A percentile compares a stretch with the other conserved stretches of the same genome.
These are phyloP conservation scores for Chondrus crispus DNA, from an alignment of 23 red algal genomes.

Conservation along the genomic window DNA sequence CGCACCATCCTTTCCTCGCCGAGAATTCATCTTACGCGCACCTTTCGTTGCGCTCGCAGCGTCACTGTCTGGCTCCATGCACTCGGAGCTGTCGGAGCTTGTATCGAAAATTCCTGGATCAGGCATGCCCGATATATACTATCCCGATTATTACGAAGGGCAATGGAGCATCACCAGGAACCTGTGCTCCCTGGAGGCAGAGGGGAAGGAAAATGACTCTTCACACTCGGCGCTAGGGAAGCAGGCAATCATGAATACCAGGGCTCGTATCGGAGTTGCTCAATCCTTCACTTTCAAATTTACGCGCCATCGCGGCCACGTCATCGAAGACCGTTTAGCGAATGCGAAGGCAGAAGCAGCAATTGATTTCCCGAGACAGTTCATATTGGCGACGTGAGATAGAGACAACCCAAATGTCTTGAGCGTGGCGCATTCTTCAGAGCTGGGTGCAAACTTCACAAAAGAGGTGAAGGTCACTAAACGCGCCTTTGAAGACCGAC, in stretches of 20 bases:
- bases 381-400: not conserved
- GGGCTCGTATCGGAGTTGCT: constrained; percentile 25
- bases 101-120: constrained; percentile 65
- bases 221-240: constrained; percentile 7
- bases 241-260: not conserved
- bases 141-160: constrained; percentile 45
- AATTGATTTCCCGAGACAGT: not conserved
- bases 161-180: constrained; percentile 45
- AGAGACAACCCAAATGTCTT: constrained; percentile 53
- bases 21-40: not conserved
- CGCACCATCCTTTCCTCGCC: not conserved
- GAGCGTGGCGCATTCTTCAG: not conserved
- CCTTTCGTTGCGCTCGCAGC: too few relatives aligned
- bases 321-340: constrained; percentile 51
- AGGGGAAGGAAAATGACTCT: not conserved
- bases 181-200: constrained; percentile 36
- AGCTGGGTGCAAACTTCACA: not conserved
- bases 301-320: constrained; percentile 30
- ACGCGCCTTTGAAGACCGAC: constrained; percentile 48
- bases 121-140: constrained; percentile 65
- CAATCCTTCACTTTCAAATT: constrained; percentile 14
- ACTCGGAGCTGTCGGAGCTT: constrained; percentile 26
- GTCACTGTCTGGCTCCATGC: constrained; percentile 18
- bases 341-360: constrained; percentile 39
- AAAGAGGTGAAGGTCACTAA: constrained; percentile 70